Percentiles rank a stretch among this genome's conserved stretches.
phyloP scores from a whole-genome alignment of 202 grass and related monocot genomes.

The Elaeis oleifera region DNA sequence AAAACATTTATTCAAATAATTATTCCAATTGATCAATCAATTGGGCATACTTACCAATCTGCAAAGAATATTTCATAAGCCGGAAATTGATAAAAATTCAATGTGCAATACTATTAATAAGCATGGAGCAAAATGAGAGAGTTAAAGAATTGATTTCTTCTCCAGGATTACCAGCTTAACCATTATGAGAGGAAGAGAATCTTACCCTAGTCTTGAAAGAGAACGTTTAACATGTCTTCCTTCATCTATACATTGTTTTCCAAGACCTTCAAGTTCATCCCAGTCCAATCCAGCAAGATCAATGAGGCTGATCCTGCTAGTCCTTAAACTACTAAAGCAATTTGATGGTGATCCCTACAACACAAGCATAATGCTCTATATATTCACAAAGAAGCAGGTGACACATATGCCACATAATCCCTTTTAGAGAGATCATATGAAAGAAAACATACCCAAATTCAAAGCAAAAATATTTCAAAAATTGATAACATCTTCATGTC shows the following conservation, averaged over 20 bases:
- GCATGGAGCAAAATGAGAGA: too few species aligned
- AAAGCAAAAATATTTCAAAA: neutral
- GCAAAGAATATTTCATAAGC: too few species aligned
- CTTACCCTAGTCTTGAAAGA: slow-evolving; percentile 88
- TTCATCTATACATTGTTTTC: slow-evolving; percentile 60
- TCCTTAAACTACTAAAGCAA: slow-evolving; percentile 78
- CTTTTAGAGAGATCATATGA: too few species aligned
- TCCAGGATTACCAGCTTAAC: neutral
- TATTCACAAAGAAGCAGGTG: too few species aligned
- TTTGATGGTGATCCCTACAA: slow-evolving; percentile 59
- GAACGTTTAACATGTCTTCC: slow-evolving; percentile 78
- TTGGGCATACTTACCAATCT: too few species aligned
- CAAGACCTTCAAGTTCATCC: slow-evolving; percentile 45
- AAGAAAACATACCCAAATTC: neutral
- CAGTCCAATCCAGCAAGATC: slow-evolving; percentile 89
- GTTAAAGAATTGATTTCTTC: too few species aligned
- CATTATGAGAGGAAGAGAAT: neutral
- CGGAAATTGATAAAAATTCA: too few species aligned
- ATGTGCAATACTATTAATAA: too few species aligned
- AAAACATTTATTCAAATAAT: too few species aligned
- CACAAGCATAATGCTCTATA: slow-evolving; percentile 11
- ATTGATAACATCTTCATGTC: too few species aligned
- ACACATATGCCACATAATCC: too few species aligned
- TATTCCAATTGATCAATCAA: too few species aligned
- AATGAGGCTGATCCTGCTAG: slow-evolving; percentile 78